Conservation (phyloP, 2,329 filamentous ascomycete genomes). For the Trichoderma endophyticum region DNA sequence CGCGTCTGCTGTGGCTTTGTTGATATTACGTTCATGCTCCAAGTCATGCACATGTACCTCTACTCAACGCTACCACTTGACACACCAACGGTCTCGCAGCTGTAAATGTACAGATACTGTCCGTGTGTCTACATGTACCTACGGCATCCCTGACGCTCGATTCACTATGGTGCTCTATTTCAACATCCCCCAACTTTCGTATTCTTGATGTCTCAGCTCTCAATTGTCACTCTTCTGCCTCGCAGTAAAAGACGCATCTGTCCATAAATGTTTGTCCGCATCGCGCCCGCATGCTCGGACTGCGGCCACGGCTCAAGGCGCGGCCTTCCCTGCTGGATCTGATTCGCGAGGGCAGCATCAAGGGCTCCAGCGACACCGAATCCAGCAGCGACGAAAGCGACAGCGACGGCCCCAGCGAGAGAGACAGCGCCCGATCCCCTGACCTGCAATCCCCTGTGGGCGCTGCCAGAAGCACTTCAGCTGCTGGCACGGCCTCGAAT, state of each 20-base stretch:
- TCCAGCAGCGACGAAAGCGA: background rate
- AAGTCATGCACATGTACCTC: background rate
- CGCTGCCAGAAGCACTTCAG: background rate
- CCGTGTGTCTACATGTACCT: background rate
- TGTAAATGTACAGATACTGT: background rate
- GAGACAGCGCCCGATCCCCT: background rate
- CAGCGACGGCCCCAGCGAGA: constrained; percentile 8
- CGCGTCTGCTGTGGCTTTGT: background rate
- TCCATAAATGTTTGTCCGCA: background rate
- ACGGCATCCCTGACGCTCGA: background rate
- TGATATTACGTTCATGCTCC: background rate
- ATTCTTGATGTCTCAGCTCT: background rate
- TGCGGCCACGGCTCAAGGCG: constrained; percentile 48
- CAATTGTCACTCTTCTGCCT: background rate
- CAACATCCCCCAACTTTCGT: background rate
- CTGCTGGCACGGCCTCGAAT: too few species aligned
- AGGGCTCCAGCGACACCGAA: constrained; percentile 21
- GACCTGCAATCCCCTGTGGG: background rate
- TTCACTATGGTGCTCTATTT: background rate
- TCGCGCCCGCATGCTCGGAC: constrained; percentile 47
- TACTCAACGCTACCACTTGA: background rate
- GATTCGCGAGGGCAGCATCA: constrained; percentile 37
- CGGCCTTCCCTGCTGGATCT: constrained; percentile 54
- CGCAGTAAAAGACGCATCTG: background rate
- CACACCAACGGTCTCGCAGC: background rate